A percentile compares a stretch with the other conserved stretches of the same genome.
Conservation (phyloP, 1,284 basidiomycete species). For the Cutaneotrichosporon mucoides region DNA sequence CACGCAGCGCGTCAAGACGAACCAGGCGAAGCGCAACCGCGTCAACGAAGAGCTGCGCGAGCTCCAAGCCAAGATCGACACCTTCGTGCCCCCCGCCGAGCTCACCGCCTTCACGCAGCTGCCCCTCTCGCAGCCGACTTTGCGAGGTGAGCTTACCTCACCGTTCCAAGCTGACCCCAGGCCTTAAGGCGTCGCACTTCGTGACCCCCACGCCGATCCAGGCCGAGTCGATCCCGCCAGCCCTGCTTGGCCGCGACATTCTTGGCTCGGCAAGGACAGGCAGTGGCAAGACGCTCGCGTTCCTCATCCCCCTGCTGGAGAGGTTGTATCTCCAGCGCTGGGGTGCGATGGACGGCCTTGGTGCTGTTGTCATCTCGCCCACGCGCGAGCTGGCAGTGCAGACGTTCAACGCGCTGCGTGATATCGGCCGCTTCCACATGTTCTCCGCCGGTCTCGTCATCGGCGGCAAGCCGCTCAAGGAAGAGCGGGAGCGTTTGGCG, state of each 20-base stretch:
- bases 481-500: slow-evolving; percentile 79
- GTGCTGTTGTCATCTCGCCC: slow-evolving; percentile 90
- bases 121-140: slow-evolving; percentile 44
- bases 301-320: slow-evolving; percentile 73
- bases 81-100: slow-evolving; percentile 29
- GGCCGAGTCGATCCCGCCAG: slow-evolving; percentile 59
- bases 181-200: slow-evolving; percentile 80
- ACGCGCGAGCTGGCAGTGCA: slow-evolving; percentile 94
- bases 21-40: slow-evolving; percentile 39
- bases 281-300: slow-evolving; percentile 78
- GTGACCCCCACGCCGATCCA: slow-evolving; percentile 82
- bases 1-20: slow-evolving; percentile 35
- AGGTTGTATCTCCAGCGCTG: slow-evolving; percentile 68
- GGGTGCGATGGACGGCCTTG: slow-evolving; percentile 78
- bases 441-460: slow-evolving; percentile 96
- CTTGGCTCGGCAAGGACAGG: slow-evolving; percentile 75
- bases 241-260: slow-evolving; percentile 65
- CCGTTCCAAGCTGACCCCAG: slow-evolving; percentile 45
- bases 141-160: slow-evolving; percentile 33
- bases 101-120: slow-evolving; percentile 47
- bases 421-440: slow-evolving; percentile 82
- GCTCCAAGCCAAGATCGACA: slow-evolving; percentile 27
- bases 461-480: slow-evolving; percentile 92
- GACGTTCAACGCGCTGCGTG: slow-evolving; percentile 92
- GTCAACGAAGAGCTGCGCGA: slow-evolving; percentile 45